A percentile compares a stretch with the other conserved stretches of the same genome.
Conservation (phyloP, 345 rosid genomes). For the Dipteronia dyeriana region DNA sequence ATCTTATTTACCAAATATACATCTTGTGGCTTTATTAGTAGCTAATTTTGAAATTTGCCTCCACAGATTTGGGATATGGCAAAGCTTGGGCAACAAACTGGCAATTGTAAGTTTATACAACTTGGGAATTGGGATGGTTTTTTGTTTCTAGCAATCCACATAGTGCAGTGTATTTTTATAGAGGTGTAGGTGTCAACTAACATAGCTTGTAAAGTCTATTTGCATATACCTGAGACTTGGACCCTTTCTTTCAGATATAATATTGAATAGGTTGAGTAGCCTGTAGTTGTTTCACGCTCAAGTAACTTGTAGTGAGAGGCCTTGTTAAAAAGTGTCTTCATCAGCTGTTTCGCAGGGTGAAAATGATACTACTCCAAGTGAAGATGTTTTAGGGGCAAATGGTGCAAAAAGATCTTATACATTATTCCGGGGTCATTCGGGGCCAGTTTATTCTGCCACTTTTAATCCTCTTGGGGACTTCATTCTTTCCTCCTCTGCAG, state of each 20-base stretch:
- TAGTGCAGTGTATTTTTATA: not conserved
- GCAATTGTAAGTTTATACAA: slow-evolving; percentile 49
- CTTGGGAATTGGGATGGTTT: slow-evolving; percentile 1
- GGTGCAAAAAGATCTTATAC: slow-evolving; percentile 66
- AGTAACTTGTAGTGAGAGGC: slow-evolving; percentile 7
- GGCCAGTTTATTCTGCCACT: slow-evolving; percentile 89
- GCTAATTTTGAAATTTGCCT: slow-evolving; percentile 32
- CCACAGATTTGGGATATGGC: slow-evolving; percentile 98
- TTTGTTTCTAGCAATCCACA: not conserved
- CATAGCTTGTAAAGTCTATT: not conserved
- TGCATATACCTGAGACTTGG: not conserved
- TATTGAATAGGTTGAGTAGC: not conserved
- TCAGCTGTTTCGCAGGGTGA: slow-evolving; percentile 81
- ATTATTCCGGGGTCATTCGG: slow-evolving; percentile 85
- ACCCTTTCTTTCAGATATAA: slow-evolving; percentile 10
- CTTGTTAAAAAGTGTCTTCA: slow-evolving; percentile 24
- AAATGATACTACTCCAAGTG: slow-evolving; percentile 54
- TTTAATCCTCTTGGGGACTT: slow-evolving; percentile 93
- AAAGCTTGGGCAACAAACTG: slow-evolving; percentile 75
- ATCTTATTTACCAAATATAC: slow-evolving; percentile 1
- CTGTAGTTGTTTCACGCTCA: slow-evolving; percentile 2
- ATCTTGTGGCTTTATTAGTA: slow-evolving; percentile 17
- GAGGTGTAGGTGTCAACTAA: not conserved
- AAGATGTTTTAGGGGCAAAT: slow-evolving; percentile 45
- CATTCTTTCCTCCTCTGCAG: slow-evolving; percentile 90